Evolutionary conservation across 805 yeast genomes (phyloP).

Genomic region (Candida xiaguanensis): DNA sequence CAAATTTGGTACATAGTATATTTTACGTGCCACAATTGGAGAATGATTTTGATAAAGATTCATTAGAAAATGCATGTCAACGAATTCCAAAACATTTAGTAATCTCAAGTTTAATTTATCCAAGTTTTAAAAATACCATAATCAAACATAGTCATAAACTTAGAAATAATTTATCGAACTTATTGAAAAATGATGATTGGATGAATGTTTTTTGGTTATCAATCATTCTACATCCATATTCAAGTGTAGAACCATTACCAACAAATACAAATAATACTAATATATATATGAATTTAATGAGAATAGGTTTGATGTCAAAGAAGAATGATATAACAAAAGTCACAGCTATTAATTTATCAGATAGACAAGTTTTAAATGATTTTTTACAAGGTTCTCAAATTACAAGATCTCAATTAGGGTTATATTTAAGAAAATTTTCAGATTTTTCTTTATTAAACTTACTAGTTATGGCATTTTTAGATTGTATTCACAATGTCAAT

Average conservation of each 20-base stretch:
- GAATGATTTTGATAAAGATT: slow-evolving; percentile 12
- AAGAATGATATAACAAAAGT: slow-evolving; percentile 51
- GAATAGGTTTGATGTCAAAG: slow-evolving; percentile 69
- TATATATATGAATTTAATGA: slow-evolving; percentile 37
- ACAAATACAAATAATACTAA: slow-evolving; percentile 15
- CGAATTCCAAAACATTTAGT: slow-evolving; percentile 14
- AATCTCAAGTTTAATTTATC: slow-evolving; percentile 20
- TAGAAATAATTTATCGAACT: slow-evolving; percentile 1
- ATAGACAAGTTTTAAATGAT: slow-evolving; percentile 20
- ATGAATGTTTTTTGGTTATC: slow-evolving; percentile 37
- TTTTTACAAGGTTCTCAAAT: slow-evolving; percentile 16
- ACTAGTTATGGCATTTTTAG: slow-evolving; percentile 35
- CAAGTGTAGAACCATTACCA: neutral
- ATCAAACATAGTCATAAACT: slow-evolving; percentile 1
- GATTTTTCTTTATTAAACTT: slow-evolving; percentile 46
- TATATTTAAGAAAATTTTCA: slow-evolving; percentile 51
- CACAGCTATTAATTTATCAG: slow-evolving; percentile 22
- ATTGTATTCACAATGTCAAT: slow-evolving; percentile 16
- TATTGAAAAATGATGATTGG: slow-evolving; percentile 7
- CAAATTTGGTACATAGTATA: slow-evolving; percentile 54
- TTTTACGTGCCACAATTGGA: slow-evolving; percentile 39
- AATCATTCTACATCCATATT: slow-evolving; percentile 49
- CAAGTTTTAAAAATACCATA: slow-evolving; percentile 14
- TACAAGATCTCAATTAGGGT: slow-evolving; percentile 58
- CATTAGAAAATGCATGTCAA: slow-evolving; percentile 6